Percentiles rank a stretch among this genome's conserved stretches.
Evolutionary conservation across 345 rosid genomes (phyloP).

Genomic region (Boechera stricta): DNA sequence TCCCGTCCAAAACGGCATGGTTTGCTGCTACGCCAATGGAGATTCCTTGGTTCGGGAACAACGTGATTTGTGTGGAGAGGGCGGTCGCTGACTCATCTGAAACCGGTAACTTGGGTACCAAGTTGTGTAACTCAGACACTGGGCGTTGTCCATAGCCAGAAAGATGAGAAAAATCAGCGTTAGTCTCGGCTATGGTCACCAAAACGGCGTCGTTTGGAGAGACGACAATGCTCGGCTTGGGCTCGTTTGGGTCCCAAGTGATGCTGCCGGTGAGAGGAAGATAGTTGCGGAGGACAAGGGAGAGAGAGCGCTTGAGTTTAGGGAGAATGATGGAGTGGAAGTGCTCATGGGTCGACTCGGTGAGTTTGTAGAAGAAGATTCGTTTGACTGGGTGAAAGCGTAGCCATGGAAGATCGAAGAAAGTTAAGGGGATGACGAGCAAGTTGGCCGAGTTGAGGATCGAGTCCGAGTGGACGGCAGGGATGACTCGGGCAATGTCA

Average conservation of each 20-base stretch:
- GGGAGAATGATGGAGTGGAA: slow-evolving; percentile 46
- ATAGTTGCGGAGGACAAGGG: slow-evolving; percentile 41
- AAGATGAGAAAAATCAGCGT: slow-evolving; percentile 35
- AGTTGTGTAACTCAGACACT: slow-evolving; percentile 24
- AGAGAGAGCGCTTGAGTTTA: slow-evolving; percentile 47
- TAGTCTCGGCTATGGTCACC: slow-evolving; percentile 36
- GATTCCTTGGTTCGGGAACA: slow-evolving; percentile 38
- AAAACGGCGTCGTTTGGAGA: slow-evolving; percentile 38
- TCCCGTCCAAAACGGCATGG: slow-evolving; percentile 42
- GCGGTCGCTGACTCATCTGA: slow-evolving; percentile 16
- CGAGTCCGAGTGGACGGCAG: slow-evolving; percentile 15
- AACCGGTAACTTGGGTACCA: slow-evolving; percentile 14
- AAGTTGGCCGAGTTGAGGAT: slow-evolving; percentile 15
- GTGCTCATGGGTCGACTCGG: slow-evolving; percentile 10
- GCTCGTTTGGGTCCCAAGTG: slow-evolving; percentile 23
- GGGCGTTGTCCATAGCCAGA: slow-evolving; percentile 12
- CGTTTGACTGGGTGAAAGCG: slow-evolving; percentile 32
- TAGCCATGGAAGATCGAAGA: slow-evolving; percentile 43
- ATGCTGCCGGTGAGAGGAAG: slow-evolving; percentile 49
- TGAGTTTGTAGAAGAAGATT: slow-evolving; percentile 45
- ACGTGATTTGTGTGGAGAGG: slow-evolving; percentile 39
- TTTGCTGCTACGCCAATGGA: slow-evolving; percentile 29
- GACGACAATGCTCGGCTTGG: slow-evolving; percentile 38
- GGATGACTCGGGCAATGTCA: slow-evolving; percentile 30
- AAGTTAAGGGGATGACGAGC: slow-evolving; percentile 40